Conservation (phyloP, 345 rosid species). For the Theobroma cacao region DNA sequence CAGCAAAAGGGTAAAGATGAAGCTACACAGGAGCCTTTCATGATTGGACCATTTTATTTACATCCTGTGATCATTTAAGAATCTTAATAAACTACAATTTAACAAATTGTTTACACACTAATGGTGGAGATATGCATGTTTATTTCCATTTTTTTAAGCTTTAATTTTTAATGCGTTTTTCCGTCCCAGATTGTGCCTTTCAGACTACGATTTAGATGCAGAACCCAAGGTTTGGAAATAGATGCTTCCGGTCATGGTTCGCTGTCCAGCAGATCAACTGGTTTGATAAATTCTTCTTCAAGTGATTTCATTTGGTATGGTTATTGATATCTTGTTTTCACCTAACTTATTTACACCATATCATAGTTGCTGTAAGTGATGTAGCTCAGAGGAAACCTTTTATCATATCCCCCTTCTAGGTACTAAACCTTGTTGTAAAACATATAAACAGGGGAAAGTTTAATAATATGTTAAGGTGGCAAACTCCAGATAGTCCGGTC, state of each 20-base stretch:
- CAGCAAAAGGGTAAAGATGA: slow-evolving; percentile 63
- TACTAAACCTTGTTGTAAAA: background rate
- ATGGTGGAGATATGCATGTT: background rate
- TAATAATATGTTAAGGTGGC: background rate
- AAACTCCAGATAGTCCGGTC: background rate
- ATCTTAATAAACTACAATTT: background rate
- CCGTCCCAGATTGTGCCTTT: slow-evolving; percentile 58
- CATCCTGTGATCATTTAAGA: background rate
- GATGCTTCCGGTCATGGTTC: slow-evolving; percentile 26
- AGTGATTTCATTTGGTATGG: slow-evolving; percentile 73
- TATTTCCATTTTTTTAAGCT: background rate
- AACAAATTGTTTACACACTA: background rate
- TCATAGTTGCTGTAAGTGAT: background rate
- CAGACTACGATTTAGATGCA: slow-evolving; percentile 58
- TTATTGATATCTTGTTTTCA: slow-evolving; percentile 4
- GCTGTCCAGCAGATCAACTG: slow-evolving; percentile 24
- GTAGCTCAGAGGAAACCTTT: background rate
- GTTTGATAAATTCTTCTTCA: slow-evolving; percentile 27
- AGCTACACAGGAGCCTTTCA: background rate
- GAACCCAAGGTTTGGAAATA: slow-evolving; percentile 33
- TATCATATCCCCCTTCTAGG: background rate
- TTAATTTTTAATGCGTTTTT: background rate
- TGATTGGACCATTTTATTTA: background rate
- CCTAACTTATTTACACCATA: background rate
- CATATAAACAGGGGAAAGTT: background rate